phyloP scores from a whole-genome alignment of 495 filamentous ascomycete genomes.

The Penicillium cinerascens region DNA sequence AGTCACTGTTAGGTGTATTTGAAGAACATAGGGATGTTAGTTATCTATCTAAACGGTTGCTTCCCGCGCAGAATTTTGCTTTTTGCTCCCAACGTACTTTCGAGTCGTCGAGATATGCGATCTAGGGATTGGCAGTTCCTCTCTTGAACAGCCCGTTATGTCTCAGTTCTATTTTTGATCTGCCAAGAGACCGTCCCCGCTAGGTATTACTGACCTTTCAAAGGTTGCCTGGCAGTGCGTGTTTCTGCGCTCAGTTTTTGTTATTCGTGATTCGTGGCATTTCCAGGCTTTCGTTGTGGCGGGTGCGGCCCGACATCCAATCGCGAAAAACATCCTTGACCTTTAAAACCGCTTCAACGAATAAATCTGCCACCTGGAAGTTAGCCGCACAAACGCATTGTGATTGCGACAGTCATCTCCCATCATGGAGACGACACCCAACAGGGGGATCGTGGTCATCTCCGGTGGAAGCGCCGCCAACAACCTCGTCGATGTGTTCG shows the following conservation, averaged over 20 bases:
- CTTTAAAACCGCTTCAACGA: neutral
- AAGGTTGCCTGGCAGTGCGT: neutral
- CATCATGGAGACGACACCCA: constrained; percentile 17
- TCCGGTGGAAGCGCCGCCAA: constrained; percentile 91
- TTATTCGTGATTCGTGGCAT: constrained; percentile 8
- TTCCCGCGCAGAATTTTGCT: too few species aligned
- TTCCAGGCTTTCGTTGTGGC: neutral
- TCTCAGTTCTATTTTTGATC: neutral
- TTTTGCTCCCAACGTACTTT: too few species aligned
- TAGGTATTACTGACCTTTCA: neutral
- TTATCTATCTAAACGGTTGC: too few species aligned
- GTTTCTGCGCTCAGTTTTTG: neutral
- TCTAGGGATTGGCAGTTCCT: too few species aligned
- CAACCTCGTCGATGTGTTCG: constrained; percentile 88
- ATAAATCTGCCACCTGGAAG: neutral
- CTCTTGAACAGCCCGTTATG: neutral
- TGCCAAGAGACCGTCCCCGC: neutral
- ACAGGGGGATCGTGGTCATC: constrained; percentile 72
- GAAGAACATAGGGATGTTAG: too few species aligned
- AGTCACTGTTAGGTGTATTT: too few species aligned
- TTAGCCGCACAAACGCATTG: neutral
- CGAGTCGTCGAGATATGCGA: too few species aligned
- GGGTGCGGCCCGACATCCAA: neutral
- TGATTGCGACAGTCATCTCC: neutral
- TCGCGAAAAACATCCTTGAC: neutral